Evolutionary conservation across 139 green algal species (phyloP), one percentile per base, ranked within the genome.

Genomic region (Volvox reticuliferus): DNA sequence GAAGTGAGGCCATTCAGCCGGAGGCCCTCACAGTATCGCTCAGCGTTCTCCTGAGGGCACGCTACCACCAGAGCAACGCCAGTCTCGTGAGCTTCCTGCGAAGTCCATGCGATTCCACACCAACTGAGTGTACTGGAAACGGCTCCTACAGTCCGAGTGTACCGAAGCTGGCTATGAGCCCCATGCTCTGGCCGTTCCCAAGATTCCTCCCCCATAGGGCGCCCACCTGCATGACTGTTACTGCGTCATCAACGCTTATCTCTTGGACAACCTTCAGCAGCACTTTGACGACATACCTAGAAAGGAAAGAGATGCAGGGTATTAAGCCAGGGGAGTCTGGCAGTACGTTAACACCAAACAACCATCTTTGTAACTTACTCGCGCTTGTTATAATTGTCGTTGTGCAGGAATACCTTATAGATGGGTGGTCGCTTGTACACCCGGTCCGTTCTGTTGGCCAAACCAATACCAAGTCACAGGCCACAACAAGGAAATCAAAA

Each of bases 361-460:
- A 22, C 3, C 71, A 35, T 35, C 1, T 36, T 13, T 20, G 22
- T 1, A 73, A n/a, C 84, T 89, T 71, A 89, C 92, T 99, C 98
- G 2, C 98, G 93, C 67, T 95, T 93, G 92, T 99, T 99, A 93
- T 97, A 96, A 91, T 97, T 97, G 95, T 99, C 97, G 82, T 99
- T 99, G 93, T 81, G 62, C 76, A 93, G 76, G 93, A 98, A 93
- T 22, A 99, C 96, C 32, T 97, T 94, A 93, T 98, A 99, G 17
- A 93, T 95, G 0, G 96, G 96, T 17, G 97, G 95, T 86, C 93
- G 93, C 91, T 97, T 96, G 87, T 94, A 94, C 44, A 91, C 91
- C 28, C 82, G 89, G 68, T 92, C 73, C 0, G 75, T 91, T 32
- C 92, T 95, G 94, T 36, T n/a, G 71, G 71, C 67, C 22, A 75